Evolutionary conservation across 2,329 filamentous ascomycete species (phyloP), one percentile per base, ranked within the genome.

Genomic region (Alternaria tenuissima): DNA sequence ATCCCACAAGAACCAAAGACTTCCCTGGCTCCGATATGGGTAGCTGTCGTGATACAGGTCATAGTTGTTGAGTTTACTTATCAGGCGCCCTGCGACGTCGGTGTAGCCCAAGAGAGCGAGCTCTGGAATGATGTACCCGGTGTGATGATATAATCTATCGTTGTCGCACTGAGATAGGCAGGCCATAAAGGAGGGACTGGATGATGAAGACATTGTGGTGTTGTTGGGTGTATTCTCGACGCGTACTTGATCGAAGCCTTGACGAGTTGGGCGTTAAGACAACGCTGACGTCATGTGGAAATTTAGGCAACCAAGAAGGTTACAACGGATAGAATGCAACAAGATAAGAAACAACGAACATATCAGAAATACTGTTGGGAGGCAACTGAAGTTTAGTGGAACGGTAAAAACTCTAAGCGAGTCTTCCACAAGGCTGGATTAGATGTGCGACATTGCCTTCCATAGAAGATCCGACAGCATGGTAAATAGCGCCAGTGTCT

Each of bases 281-380:
- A 11, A n/a, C 9, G 11, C 26, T 47, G 44, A 47, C 44, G 44
- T 47, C 44, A 47, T 47, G n/a, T 20, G 44, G n/a, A 32, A n/a
- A 30, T 18, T 32, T 32, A 32, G 44, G 26, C 44, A 8, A 47
- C 44, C 44, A 47, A 1, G 24, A 22, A 20, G 11, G 7, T 20
- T 28, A 14, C 44, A 11, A 14, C 7, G 9, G n/a, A n/a, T 3
- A 38, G 16, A n/a, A 38, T 4, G 7, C 16, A 18, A 18, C 16
- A 38, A 38, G 36, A 38, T 9, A 3, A 38, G 36, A 7, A 16
- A 32, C 18, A 6, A 20, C 26, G 32, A 47, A 3, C 30, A 18
- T 12, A 14, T 9, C 2, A 7, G 22, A 0, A 8, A 46, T 1
- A 0, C 5, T 3, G 0, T n/a, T 30, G 28, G 34, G 12, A 36